Conservation (phyloP, 768 basidiomycete species). For the Lactifluus echinatus region DNA sequence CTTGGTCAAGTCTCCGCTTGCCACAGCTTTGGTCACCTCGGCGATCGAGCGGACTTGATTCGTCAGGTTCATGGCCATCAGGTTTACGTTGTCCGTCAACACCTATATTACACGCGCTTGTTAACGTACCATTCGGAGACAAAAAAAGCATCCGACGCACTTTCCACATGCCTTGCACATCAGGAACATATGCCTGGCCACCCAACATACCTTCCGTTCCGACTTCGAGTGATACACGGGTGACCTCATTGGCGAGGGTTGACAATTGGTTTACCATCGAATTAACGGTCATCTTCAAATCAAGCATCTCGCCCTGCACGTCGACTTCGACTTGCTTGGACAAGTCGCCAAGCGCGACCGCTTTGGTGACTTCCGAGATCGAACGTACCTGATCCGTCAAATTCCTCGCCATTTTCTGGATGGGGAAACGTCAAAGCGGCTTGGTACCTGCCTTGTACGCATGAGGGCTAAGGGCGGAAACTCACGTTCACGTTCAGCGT, state of each 20-base stretch:
- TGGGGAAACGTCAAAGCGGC: not conserved
- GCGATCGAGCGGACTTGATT: slow-evolving; percentile 90
- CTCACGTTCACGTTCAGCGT: slow-evolving; percentile 80
- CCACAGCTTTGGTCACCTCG: slow-evolving; percentile 91
- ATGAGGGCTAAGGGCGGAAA: not conserved
- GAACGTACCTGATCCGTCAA: slow-evolving; percentile 83
- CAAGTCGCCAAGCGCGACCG: slow-evolving; percentile 76
- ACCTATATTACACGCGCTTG: slow-evolving; percentile 26
- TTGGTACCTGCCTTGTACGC: not conserved
- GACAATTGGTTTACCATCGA: slow-evolving; percentile 68
- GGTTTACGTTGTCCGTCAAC: slow-evolving; percentile 74
- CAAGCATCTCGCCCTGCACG: slow-evolving; percentile 91
- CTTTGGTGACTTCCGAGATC: slow-evolving; percentile 79
- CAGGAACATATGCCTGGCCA: slow-evolving; percentile 87
- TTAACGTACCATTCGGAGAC: not conserved
- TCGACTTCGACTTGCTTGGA: slow-evolving; percentile 82
- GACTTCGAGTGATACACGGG: slow-evolving; percentile 85
- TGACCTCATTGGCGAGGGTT: slow-evolving; percentile 76
- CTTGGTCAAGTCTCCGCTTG: slow-evolving; percentile 86
- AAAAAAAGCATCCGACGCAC: slow-evolving; percentile 29
- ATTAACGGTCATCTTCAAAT: slow-evolving; percentile 73
- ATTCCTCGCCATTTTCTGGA: slow-evolving; percentile 30
- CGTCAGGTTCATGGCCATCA: slow-evolving; percentile 87
- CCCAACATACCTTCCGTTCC: slow-evolving; percentile 91
- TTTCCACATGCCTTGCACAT: slow-evolving; percentile 94